These are phyloP conservation scores for Penicillium alfredii DNA, from an alignment of 495 filamentous ascomycete species.

Conservation along the genomic window DNA sequence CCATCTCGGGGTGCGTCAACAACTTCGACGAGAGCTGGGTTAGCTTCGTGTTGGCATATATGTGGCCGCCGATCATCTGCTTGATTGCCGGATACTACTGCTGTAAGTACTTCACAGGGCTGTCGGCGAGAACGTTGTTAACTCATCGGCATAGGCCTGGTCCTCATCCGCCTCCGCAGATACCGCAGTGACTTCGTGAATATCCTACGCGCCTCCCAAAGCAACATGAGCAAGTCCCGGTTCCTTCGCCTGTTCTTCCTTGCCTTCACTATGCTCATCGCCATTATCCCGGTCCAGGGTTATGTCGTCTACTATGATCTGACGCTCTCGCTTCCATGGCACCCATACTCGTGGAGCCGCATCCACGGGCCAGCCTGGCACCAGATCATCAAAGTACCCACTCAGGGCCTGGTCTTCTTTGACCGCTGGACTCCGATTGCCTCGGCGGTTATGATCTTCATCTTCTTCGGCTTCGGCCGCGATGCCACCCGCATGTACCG, in stretches of 20 bases:
- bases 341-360: constrained; percentile 48
- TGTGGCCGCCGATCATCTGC: constrained; percentile 63
- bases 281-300: constrained; percentile 57
- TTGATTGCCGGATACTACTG: constrained; percentile 62
- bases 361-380: constrained; percentile 55
- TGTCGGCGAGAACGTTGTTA: too few relatives aligned
- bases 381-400: constrained; percentile 56
- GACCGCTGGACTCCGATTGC: constrained; percentile 64
- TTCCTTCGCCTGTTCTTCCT: constrained; percentile 77
- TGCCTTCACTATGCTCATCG: constrained; percentile 57
- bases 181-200: constrained; percentile 57
- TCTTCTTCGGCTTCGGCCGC: constrained; percentile 74
- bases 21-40: constrained; percentile 65
- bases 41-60: constrained; percentile 55
- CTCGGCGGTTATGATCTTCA: constrained; percentile 56
- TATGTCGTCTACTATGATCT: constrained; percentile 58
- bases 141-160: constrained; percentile 41
- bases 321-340: constrained; percentile 24
- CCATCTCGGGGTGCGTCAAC: constrained; percentile 66
- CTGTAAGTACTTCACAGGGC: too few relatives aligned
- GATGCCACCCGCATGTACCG: constrained; percentile 75
- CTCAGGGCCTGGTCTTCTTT: constrained; percentile 47
- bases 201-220: constrained; percentile 52
- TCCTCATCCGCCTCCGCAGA: constrained; percentile 60
- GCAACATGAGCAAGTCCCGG: constrained; percentile 55